Evolutionary conservation across 2,329 filamentous ascomycete genomes (phyloP).

Genomic region (Alternaria ventricosa): DNA sequence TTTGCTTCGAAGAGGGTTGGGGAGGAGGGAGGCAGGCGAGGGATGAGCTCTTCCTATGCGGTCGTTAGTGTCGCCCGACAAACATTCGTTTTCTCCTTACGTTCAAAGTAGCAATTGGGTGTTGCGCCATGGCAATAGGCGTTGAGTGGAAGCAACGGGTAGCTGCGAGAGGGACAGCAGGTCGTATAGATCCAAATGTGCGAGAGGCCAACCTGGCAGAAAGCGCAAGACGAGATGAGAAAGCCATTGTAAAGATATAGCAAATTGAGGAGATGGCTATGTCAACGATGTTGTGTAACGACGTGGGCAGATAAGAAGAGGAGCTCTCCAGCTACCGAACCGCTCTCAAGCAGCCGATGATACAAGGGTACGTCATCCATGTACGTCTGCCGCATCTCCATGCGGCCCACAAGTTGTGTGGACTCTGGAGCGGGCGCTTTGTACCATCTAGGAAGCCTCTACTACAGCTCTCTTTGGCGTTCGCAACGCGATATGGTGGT

Average conservation of each 20-base stretch:
- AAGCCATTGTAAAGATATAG: conserved; percentile 28
- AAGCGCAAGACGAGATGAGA: conserved; percentile 34
- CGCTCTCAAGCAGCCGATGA: conserved; percentile 16
- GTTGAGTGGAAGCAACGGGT: conserved; percentile 37
- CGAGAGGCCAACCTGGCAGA: conserved; percentile 41
- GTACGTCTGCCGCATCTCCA: conserved; percentile 4
- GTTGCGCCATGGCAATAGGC: conserved; percentile 40
- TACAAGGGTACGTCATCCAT: conserved; percentile 18
- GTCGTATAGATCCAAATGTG: conserved; percentile 37
- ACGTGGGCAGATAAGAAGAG: conserved; percentile 24
- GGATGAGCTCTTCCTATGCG: conserved; percentile 66
- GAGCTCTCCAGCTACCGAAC: conserved; percentile 21
- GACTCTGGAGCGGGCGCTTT: background rate
- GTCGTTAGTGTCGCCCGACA: conserved; percentile 13
- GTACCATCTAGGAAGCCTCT: background rate
- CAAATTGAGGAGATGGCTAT: conserved; percentile 20
- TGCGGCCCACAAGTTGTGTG: background rate
- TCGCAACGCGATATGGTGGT: background rate
- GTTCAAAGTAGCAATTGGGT: conserved; percentile 50
- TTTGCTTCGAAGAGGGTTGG: conserved; percentile 82
- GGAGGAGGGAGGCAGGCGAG: conserved; percentile 73
- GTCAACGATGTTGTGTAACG: conserved; percentile 15
- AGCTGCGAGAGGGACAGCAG: conserved; percentile 28
- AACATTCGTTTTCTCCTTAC: conserved; percentile 17
- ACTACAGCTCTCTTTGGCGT: background rate